phyloP scores from a whole-genome alignment of 805 yeast species.

The Cyberlindnera subsufficiens region DNA sequence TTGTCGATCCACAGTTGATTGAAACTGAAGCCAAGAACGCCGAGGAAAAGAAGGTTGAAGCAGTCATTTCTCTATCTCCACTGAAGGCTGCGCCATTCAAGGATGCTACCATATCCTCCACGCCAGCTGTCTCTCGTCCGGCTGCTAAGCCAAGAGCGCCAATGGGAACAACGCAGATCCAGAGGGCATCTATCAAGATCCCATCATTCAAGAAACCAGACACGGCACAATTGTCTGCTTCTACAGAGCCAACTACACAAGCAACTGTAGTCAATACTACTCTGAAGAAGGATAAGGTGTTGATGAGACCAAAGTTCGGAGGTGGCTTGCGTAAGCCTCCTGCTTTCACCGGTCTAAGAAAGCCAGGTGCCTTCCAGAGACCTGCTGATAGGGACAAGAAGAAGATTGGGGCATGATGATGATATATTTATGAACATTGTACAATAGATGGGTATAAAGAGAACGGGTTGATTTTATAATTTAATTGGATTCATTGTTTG shows the following conservation, averaged over 20 bases:
- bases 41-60: not conserved
- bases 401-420: conserved; percentile 13
- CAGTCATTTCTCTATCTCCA: not conserved
- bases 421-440: conserved; percentile 6
- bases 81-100: not conserved
- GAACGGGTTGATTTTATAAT: not conserved
- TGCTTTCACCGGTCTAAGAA: conserved; percentile 20
- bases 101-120: not conserved
- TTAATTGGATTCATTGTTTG: not conserved
- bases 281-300: conserved; percentile 6
- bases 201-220: conserved; percentile 1
- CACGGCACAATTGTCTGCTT: not conserved
- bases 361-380: conserved; percentile 25
- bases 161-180: not conserved
- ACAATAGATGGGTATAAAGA: conserved; percentile 5
- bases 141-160: conserved; percentile 4
- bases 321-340: conserved; percentile 20
- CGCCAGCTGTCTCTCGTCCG: not conserved
- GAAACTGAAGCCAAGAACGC: no score
- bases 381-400: conserved; percentile 20
- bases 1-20: not conserved
- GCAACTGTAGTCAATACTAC: not conserved
- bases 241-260: not conserved
- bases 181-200: conserved; percentile 1
- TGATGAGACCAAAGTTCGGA: conserved; percentile 21